These are phyloP conservation scores for Penicillium sp. DNA, from an alignment of 2,329 filamentous ascomycete species.

Conservation along the genomic window DNA sequence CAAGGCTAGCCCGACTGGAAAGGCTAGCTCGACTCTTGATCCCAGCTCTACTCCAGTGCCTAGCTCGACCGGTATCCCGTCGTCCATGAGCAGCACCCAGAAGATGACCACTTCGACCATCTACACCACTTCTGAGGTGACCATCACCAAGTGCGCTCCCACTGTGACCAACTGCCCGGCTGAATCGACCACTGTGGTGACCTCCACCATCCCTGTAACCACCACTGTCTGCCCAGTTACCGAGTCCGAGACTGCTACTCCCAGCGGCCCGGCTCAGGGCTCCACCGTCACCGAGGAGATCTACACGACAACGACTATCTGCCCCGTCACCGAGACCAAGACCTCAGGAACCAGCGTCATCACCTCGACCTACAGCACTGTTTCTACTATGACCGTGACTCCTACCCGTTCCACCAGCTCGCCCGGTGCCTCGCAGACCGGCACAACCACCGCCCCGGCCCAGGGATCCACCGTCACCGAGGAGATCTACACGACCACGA, in stretches of 20 bases:
- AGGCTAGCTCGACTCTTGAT: background rate
- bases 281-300: slow-evolving; percentile 2
- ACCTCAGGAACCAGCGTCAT: background rate
- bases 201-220: slow-evolving; percentile 56
- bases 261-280: background rate
- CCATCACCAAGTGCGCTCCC: slow-evolving; percentile 45
- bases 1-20: background rate
- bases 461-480: slow-evolving; percentile 5
- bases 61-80: background rate
- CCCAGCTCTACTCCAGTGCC: background rate
- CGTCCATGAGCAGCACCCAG: slow-evolving; percentile 10
- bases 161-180: slow-evolving; percentile 55
- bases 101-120: slow-evolving; percentile 41
- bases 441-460: background rate
- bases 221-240: slow-evolving; percentile 2
- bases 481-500: slow-evolving; percentile 5
- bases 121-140: slow-evolving; percentile 40
- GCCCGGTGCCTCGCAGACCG: background rate
- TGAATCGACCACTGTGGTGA: slow-evolving; percentile 51
- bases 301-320: slow-evolving; percentile 8
- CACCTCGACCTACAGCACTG: slow-evolving; percentile 3
- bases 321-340: slow-evolving; percentile 5
- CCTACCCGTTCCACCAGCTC: background rate
- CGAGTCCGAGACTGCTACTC: background rate
- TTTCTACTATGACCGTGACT: slow-evolving; percentile 9